Evolutionary conservation across 306 rosid genomes (phyloP).

Genomic region (Pachyrhizus erosus): DNA sequence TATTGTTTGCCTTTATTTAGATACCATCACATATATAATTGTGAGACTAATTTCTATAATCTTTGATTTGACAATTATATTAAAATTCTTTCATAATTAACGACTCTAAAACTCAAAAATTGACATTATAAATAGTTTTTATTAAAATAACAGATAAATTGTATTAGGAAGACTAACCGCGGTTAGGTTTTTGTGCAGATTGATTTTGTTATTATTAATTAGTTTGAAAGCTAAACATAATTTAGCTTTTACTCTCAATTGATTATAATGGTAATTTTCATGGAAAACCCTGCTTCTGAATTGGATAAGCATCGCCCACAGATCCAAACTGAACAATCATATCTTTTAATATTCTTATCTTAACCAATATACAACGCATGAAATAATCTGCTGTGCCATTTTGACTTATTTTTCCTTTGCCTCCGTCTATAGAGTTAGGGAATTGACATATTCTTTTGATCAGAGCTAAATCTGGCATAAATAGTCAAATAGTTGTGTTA

Average conservation of each 20-base stretch:
- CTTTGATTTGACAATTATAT: too few relatives aligned
- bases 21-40: too few relatives aligned
- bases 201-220: neutral
- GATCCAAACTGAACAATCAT: neutral
- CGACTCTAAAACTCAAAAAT: too few relatives aligned
- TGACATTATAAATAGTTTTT: neutral
- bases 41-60: too few relatives aligned
- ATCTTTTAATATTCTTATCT: neutral
- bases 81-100: too few relatives aligned
- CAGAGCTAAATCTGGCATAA: neutral
- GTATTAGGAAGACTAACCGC: neutral
- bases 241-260: neutral
- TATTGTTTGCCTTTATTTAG: too few relatives aligned
- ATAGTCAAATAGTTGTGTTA: neutral
- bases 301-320: slow-evolving; percentile 7
- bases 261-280: neutral
- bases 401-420: neutral
- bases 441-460: neutral
- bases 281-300: neutral
- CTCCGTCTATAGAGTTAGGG: neutral
- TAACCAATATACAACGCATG: neutral
- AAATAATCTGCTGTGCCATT: neutral
- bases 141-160: neutral
- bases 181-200: neutral
- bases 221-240: neutral